phyloP scores from a whole-genome alignment of 768 basidiomycete genomes.

The Leucosporidium creatinivorum region DNA sequence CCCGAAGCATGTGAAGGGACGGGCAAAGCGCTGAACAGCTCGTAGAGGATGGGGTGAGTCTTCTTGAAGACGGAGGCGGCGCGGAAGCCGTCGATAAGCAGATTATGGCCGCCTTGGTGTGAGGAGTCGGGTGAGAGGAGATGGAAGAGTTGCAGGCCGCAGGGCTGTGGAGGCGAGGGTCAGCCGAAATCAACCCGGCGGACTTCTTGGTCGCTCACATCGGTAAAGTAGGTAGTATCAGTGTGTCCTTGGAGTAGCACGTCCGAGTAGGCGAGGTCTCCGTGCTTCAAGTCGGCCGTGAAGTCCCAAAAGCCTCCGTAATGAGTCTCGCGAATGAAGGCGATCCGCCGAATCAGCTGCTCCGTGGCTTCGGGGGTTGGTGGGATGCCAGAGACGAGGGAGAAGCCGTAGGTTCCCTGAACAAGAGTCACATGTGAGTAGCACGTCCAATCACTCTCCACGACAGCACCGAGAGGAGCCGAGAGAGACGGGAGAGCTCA shows the following conservation, averaged over 20 bases:
- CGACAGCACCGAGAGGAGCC: no score
- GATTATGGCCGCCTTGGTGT: slow-evolving; percentile 69
- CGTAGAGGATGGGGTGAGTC: slow-evolving; percentile 63
- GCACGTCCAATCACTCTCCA: no score
- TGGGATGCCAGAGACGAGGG: slow-evolving; percentile 74
- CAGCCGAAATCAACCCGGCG: not conserved
- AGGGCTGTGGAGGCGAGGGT: slow-evolving; percentile 54
- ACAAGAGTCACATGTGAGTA: no score
- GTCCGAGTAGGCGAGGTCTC: slow-evolving; percentile 90
- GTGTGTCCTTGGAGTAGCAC: slow-evolving; percentile 79
- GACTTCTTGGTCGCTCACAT: slow-evolving; percentile 46
- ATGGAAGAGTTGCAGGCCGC: slow-evolving; percentile 93
- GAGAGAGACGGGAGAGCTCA: slow-evolving; percentile 43
- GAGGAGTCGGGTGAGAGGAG: slow-evolving; percentile 60
- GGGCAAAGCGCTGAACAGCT: slow-evolving; percentile 57
- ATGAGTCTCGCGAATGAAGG: slow-evolving; percentile 81
- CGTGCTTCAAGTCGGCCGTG: slow-evolving; percentile 78
- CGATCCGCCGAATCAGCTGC: slow-evolving; percentile 63
- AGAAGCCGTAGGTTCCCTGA: slow-evolving; percentile 82
- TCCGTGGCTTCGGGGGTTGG: slow-evolving; percentile 77
- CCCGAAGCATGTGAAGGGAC: slow-evolving; percentile 87
- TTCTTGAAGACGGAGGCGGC: slow-evolving; percentile 71
- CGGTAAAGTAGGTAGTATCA: slow-evolving; percentile 58
- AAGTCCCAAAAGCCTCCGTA: slow-evolving; percentile 97
- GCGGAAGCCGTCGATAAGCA: slow-evolving; percentile 95